Evolutionary conservation across 2,329 filamentous ascomycete genomes (phyloP), one percentile per base, ranked within the genome.

Genomic region (Diplocarpon rosae): DNA sequence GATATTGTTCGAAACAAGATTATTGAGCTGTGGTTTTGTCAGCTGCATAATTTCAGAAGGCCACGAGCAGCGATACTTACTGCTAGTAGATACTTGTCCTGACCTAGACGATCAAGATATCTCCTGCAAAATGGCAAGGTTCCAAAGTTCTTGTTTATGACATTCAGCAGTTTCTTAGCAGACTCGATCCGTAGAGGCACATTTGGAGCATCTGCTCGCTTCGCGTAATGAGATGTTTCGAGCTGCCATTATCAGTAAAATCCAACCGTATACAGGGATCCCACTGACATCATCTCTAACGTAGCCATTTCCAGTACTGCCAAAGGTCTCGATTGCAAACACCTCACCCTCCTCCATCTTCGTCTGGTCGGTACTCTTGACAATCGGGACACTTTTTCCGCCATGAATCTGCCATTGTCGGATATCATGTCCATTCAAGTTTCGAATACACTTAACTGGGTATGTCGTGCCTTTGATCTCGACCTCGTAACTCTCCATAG

Each of bases 291-390:
- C 86, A 60, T 95, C 88, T 53, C 78, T 71, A 45, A 95, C 85
- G 60, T 85, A 84, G 53, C 88, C 89, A 62, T 86, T 89, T 52
- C 89, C 90, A 16, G 89, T 95, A 63, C 83, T 92, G 49, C 89
- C 90, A 64, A 95, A 95, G 0, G 89, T 95, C 69, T 95, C 89
- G 56, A 95, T 94, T 52, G 89, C 89, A 64, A 93, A 96, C 14
- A 88, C 81, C 61, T 96, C 89, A 34, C 88, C 88, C 66, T 95
- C 90, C 68, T 95, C 89, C 90, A 96, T 96, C 73, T 94, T 95
- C 42, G 87, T 93, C 63, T 82, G 79, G 59, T 94, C 86, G 50
- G 77, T 76, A 50, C 79, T 82, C 70, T 94, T 94, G 52, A 95
- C 87, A 58, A 95, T 95, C 0, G 89, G 90, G 41, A 95, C 86